Base-by-base conservation (phyloP, 2,329 filamentous ascomycete species). In the Tolypocladium tropicale region DNA sequence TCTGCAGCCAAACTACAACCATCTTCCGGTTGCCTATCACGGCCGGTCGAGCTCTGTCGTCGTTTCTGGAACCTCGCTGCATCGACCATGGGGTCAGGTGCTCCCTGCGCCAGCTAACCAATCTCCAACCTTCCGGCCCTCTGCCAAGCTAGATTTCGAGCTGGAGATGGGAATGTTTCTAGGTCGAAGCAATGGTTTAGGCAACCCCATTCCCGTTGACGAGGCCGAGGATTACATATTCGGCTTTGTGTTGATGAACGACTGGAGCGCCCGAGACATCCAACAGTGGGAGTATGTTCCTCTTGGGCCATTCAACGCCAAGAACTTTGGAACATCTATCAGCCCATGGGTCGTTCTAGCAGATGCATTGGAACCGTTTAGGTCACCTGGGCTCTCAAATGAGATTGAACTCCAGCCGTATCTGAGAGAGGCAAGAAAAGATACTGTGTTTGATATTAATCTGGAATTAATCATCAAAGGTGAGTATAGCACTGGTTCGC, bases 11-110 rank as follows among this genome's bases (percentile, higher is more conserved):
- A 93, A 93, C 67, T 94, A 93, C 69, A 88, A 81, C 53, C 86
- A 92, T 62, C 74, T 94, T 0, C 89, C 89, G 0, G 88, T 93
- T 2, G 89, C 84, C 1, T 94, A 94, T 63, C 89, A 94, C 67
- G 88, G 89, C 5, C 82, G 89, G 59, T 85, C 88, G 3, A 89
- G 85, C 16, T 89, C 85, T 2, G 80, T 93, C 7, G 86, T 92
- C 1, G 74, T 88, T 3, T 90, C 87, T 0, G 88, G 87, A 7
- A 91, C 88, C 0, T 80, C 83, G 0, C 83, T 94, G 56, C 78
- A 80, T 23, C 78, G 89, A 23, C 89, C 89, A 0, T 82, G 84
- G 60, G 89, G 89, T 1, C 89, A 93, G 68, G 84, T 90, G 55
- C 70, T 91, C 85, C 57, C 78, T 80, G n/a, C n/a, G 2, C 76